Evolutionary conservation across 495 filamentous ascomycete species (phyloP), one percentile per base, ranked within the genome.

Genomic region (Cenococcum geophilum): DNA sequence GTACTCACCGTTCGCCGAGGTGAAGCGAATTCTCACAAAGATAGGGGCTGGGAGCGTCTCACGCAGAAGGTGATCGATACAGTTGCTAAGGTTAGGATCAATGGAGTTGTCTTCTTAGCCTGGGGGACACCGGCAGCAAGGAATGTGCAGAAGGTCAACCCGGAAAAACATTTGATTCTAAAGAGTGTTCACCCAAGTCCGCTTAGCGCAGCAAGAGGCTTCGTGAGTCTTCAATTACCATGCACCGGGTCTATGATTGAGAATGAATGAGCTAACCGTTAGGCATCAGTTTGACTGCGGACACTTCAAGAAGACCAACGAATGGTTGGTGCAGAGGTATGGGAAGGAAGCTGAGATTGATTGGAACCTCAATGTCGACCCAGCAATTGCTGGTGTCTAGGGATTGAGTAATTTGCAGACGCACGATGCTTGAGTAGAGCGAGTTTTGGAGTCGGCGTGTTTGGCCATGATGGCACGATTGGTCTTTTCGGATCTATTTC

Each of bases 151-250:
- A 85, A 82, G 61, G 75, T 98, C 42, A 87, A 92, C 66, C 73
- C 68, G 51, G 74, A 80, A 67, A 85, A 80, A 65, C 91, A 98
- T 75, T 79, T 82, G 25, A 86, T 98, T 50, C 74, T 98, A 62
- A 82, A 87, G 76, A 86, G 83, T 64, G 89, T 89, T 56, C 93
- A 98, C 77, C 93, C 93, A 1, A 95, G 90, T 75, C 93, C 93
- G 48, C 71, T 95, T 61, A 92, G 88, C 74, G 93, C 93, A 1
- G 65, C 70, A 9, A 76, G 79, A 35, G 95, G 93, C 35, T 98
- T 89, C 76, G 77, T 82, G 55, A 77, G 77, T 32, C 27, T 3
- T 32, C 2, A 72, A 37, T 5, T 16, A 14, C 8, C 20, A 18
- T 23, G 43, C 45, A 45, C 16, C 54, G 34, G 23, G 14, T 48